These are phyloP conservation scores for Wallacemonas sp. DNA, from an alignment of 208 protist species.

Conservation along the genomic window DNA sequence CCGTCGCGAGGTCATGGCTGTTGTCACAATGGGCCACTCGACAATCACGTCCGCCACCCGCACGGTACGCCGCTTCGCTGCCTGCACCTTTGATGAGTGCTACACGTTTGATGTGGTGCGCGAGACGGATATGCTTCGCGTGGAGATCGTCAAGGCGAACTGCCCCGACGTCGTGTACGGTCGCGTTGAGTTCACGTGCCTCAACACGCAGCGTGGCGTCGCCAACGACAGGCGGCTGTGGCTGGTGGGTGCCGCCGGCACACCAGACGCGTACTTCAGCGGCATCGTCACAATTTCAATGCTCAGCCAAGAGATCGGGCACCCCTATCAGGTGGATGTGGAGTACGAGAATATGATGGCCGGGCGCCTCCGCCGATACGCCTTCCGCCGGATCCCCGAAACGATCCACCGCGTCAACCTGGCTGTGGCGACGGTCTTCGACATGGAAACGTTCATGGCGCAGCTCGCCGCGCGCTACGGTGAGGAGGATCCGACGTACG, in stretches of 20 bases:
- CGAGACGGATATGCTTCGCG: conserved; percentile 78
- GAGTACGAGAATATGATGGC: conserved; percentile 39
- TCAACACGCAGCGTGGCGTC: conserved; percentile 66
- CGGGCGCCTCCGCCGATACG: conserved; percentile 69
- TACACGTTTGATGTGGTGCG: conserved; percentile 78
- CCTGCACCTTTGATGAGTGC: conserved; percentile 49
- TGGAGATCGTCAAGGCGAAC: conserved; percentile 58
- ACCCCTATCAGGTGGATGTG: conserved; percentile 63
- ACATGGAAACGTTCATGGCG: conserved; percentile 82
- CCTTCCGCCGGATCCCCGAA: conserved; percentile 49
- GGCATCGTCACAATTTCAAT: conserved; percentile 61
- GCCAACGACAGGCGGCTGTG: conserved; percentile 48
- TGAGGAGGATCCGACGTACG: conserved; percentile 67
- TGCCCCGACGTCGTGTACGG: conserved; percentile 58
- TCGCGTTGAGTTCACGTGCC: conserved; percentile 74
- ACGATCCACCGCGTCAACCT: conserved; percentile 78
- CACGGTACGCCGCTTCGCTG: conserved; percentile 40
- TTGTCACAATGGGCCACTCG: conserved; percentile 65
- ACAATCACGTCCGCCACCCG: conserved; percentile 39
- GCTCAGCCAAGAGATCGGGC: conserved; percentile 68
- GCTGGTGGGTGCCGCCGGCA: conserved; percentile 68
- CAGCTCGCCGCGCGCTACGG: conserved; percentile 59
- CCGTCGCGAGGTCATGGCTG: conserved; percentile 43
- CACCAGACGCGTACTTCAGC: conserved; percentile 69
- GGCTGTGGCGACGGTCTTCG: conserved; percentile 68